phyloP scores from a whole-genome alignment of 1,139 yeast species.

The Kurtzmaniella quercitrusa region DNA sequence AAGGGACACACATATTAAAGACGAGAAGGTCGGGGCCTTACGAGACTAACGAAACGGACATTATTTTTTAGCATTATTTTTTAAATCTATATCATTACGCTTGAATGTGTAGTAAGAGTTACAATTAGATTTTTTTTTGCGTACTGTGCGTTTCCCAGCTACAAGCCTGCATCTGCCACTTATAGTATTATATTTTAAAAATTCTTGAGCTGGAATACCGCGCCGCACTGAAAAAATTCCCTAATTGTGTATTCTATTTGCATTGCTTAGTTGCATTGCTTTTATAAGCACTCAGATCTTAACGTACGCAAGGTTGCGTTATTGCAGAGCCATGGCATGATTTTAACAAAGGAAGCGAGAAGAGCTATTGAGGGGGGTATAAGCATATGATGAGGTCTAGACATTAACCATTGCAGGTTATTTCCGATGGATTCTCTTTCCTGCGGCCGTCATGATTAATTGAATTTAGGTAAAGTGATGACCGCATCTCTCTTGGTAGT shows the following conservation, averaged over 20 bases:
- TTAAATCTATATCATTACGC: not conserved
- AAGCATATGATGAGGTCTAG: too few species aligned
- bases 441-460: too few species aligned
- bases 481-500: too few species aligned
- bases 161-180: not conserved
- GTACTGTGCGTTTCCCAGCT: not conserved
- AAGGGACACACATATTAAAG: not conserved
- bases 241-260: not conserved
- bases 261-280: not conserved
- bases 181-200: not conserved
- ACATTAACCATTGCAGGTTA: too few species aligned
- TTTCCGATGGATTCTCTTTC: too few species aligned
- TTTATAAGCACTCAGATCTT: not conserved
- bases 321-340: not conserved
- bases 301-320: not conserved
- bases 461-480: too few species aligned
- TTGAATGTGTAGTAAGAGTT: not conserved
- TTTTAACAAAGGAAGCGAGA: not conserved
- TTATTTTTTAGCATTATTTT: not conserved
- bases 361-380: too few species aligned
- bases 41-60: conserved; percentile 1
- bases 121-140: not conserved
- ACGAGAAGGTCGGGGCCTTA: not conserved
- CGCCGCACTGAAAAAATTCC: not conserved
- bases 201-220: not conserved